Evolutionary conservation across 371 early-diverging fungal species (phyloP), one percentile per base, ranked within the genome.

Genomic region (Furculomyces boomerangus): DNA sequence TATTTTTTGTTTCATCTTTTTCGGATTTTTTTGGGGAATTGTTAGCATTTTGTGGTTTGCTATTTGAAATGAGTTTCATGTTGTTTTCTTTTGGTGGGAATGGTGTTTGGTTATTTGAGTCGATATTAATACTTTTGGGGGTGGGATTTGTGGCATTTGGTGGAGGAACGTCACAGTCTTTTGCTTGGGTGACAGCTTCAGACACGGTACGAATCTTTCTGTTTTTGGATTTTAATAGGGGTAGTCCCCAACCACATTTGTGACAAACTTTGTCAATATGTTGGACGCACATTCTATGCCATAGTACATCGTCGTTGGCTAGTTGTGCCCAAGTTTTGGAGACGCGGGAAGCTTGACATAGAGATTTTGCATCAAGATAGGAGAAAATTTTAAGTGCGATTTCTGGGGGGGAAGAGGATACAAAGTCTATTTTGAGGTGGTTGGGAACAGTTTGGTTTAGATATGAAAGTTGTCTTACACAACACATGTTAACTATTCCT

Each of bases 201-300:
- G 26, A 39, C 18, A 5, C 24, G 24, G 56, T n/a, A 54, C 24
- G 30, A 39, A 45, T 41, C 24, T 65, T 59, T n/a, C 66, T 62
- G 30, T 63, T 53, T 29, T 58, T 53, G 14, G 49, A 46, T 45
- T 67, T 60, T 14, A 90, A 66, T 45, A 84, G 61, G 18, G 90
- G 92, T 39, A 90, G 61, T 1, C 93, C 92, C 94, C 94, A 95
- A 3, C 96, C 96, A 62, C 96, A 95, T 61, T 85, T 93, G 31
- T 73, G 71, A 61, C 96, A 95, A 59, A 90, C 86, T 60, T 85
- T 86, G 68, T 92, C 90, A 54, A 94, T 93, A 60, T 95, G 96
- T 67, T 93, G 94, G 35, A 84, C 86, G 59, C 96, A 95, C 88
- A 95, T 87, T 41, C 84, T 72, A 54, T 92, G 86, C 96, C 96